phyloP scores from a whole-genome alignment of 2,329 filamentous ascomycete genomes.

The Microcera coccophila region DNA sequence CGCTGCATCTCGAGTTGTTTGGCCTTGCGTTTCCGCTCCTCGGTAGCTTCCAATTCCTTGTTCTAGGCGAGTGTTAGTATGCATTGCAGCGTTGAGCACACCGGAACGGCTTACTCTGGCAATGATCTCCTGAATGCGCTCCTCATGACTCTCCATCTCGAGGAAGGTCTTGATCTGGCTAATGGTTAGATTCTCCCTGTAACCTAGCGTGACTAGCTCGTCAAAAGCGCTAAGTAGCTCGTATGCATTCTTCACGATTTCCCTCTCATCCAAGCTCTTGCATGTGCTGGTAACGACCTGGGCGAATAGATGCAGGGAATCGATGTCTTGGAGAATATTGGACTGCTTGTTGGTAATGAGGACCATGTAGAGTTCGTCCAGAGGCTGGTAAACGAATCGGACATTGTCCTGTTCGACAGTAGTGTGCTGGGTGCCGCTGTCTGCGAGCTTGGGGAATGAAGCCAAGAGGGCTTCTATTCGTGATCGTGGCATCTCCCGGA shows the following conservation, averaged over 20 bases:
- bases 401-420: constrained; percentile 99
- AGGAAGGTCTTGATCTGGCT: constrained; percentile 98
- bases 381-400: constrained; percentile 96
- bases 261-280: constrained; percentile 91
- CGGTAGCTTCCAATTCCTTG: constrained; percentile 96
- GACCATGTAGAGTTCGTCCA: constrained; percentile 99
- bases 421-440: constrained; percentile 93
- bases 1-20: constrained; percentile 99
- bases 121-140: constrained; percentile 98
- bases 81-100: background rate
- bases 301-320: constrained; percentile 94
- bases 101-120: constrained; percentile 60
- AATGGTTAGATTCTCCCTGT: constrained; percentile 92
- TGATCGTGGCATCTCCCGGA: constrained; percentile 95
- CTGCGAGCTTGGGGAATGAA: constrained; percentile 95
- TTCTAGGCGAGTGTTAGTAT: constrained; percentile 56
- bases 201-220: constrained; percentile 91
- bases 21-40: constrained; percentile 96
- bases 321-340: constrained; percentile 98
- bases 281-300: constrained; percentile 96
- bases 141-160: constrained; percentile 99
- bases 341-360: constrained; percentile 99
- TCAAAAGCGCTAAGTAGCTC: constrained; percentile 96
- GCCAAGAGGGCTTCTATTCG: constrained; percentile 94
- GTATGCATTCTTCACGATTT: constrained; percentile 92